Evolutionary conservation across 2,329 filamentous ascomycete genomes (phyloP), one percentile per base, ranked within the genome.

Genomic region (Paradendryphiella salina): DNA sequence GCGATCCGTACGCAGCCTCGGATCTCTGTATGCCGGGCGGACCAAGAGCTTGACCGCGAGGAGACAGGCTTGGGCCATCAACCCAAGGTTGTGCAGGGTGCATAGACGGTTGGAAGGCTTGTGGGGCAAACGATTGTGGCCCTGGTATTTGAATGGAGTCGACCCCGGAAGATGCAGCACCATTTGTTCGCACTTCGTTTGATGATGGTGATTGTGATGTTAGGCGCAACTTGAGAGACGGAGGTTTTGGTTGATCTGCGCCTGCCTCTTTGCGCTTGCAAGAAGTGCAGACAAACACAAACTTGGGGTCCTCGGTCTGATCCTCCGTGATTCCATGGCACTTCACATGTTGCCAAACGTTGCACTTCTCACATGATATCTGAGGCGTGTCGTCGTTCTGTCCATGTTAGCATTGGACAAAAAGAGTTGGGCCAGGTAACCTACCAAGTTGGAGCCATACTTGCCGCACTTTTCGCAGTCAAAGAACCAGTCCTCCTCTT

Each of bases 321-420:
- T 82, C 77, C 63, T 95, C 83, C 37, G 83, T 82, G 57, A 97
- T 88, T 33, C 86, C 87, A 52, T 96, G 82, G 68, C 94, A 99
- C 64, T 88, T 90, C 78, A 91, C 96, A 69, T 99, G 94, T 71
- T 97, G 93, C 94, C 94, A 99, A 39, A 96, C 87, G 68, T 87
- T 95, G 78, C 94, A 99, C 60, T 81, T 86, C 69, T 99, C 94
- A 74, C 94, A 99, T 21, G 92, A 89, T 58, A 99, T 86, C 70
- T 91, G 96, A 69, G 96, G 92, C 6, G 90, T 87, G 29, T 94
- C 94, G 70, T 97, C 94, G 64, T 99, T 94, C 80, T 83, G 56
- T 13, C 21, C 26, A 44, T 71, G 64, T 61, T 34, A 56, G 52
- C 29, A 50, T 26, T 44, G 14, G 9, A 13, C 26, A 23, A 41